Percentiles rank a stretch among this genome's conserved stretches.
Evolutionary conservation across 495 filamentous ascomycete species (phyloP).

Genomic region (Trichoderma virens): DNA sequence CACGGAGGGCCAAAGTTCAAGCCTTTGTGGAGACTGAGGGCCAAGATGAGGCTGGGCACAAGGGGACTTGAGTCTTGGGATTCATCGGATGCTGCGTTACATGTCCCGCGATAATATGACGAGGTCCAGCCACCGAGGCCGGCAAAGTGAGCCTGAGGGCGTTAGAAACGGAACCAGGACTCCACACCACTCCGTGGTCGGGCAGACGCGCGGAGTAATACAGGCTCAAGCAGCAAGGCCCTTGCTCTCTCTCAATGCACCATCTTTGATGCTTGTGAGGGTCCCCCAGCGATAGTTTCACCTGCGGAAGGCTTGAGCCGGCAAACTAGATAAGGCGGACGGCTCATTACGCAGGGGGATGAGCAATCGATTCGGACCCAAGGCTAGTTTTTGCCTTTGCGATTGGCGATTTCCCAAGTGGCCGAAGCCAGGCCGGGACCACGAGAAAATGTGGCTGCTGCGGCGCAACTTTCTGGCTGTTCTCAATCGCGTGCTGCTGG

Average conservation of each 20-base stretch:
- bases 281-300: not conserved
- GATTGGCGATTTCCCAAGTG: not conserved
- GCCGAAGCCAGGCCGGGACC: not conserved
- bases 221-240: no score
- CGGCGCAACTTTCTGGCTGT: not conserved
- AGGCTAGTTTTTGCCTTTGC: not conserved
- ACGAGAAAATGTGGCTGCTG: not conserved
- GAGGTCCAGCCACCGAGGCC: not conserved
- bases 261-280: not conserved
- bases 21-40: not conserved
- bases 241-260: not conserved
- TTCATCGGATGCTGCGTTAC: not conserved
- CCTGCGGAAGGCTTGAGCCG: not conserved
- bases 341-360: not conserved
- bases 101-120: not conserved
- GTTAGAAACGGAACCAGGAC: not conserved
- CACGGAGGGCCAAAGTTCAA: not conserved
- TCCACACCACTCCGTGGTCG: conserved; percentile 1
- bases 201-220: not conserved
- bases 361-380: not conserved
- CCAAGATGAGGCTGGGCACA: not conserved
- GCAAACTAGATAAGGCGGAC: not conserved
- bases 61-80: not conserved
- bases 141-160: not conserved
- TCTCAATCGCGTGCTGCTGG: not conserved